A percentile compares a stretch with the other conserved stretches of the same genome.
Conservation (phyloP, 192 early-diverging fungal genomes). For the Linnemannia schmuckeri region DNA sequence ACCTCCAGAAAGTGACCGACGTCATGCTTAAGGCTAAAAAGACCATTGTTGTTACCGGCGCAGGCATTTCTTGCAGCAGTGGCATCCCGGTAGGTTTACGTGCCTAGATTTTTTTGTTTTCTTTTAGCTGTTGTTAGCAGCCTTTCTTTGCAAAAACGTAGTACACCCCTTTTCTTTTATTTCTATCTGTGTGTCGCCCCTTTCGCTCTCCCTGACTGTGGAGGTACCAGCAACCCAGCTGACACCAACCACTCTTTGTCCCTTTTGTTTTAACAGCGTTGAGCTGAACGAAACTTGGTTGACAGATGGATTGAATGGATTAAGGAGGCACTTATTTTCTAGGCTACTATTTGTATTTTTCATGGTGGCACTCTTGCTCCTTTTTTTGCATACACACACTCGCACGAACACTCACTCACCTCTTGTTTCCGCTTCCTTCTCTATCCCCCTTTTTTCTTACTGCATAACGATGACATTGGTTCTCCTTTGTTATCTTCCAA, state of each 20-base stretch:
- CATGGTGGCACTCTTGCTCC: not conserved
- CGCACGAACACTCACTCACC: not conserved
- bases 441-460: not conserved
- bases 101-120: not conserved
- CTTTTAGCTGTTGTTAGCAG: not conserved
- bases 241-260: not conserved
- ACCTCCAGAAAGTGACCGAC: conserved; percentile 39
- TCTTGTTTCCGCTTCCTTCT: not conserved
- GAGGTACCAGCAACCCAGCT: not conserved
- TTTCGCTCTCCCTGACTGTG: conserved; percentile 5
- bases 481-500: not conserved
- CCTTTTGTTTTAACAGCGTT: not conserved
- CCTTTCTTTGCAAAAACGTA: not conserved
- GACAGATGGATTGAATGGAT: not conserved
- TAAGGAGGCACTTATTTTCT: conserved; percentile 5
- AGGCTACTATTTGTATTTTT: conserved; percentile 12
- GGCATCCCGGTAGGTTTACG: conserved; percentile 82
- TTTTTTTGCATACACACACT: not conserved
- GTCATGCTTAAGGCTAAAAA: conserved; percentile 63
- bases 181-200: not conserved
- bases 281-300: not conserved
- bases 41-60: conserved; percentile 82
- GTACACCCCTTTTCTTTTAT: not conserved
- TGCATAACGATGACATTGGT: not conserved
- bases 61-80: conserved; percentile 90